Conservation (phyloP, 1,139 yeast species). For the Yamadazyma atlantica region DNA sequence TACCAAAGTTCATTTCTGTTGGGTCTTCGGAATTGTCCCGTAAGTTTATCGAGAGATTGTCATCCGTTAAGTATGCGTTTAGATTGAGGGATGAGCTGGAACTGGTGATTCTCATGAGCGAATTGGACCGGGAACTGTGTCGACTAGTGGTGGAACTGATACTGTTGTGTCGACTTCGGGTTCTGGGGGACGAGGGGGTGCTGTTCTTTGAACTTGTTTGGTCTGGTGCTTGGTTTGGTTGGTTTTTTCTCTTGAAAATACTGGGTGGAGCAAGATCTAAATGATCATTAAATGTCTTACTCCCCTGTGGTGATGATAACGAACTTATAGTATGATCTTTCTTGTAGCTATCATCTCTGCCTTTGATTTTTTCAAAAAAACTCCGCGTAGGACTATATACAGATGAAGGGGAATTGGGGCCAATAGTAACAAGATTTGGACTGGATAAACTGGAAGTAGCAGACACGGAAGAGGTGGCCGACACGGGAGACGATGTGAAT, state of each 20-base stretch:
- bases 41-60: conserved; percentile 17
- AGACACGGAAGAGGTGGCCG: conserved; percentile 12
- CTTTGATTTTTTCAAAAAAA: conserved; percentile 17
- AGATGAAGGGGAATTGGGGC: conserved; percentile 14
- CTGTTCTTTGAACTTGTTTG: not conserved
- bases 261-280: conserved; percentile 41
- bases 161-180: conserved; percentile 3
- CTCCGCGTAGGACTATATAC: conserved; percentile 18
- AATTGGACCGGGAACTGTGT: conserved; percentile 22
- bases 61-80: conserved; percentile 47
- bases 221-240: no score
- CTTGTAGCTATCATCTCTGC: conserved; percentile 13
- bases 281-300: conserved; percentile 10
- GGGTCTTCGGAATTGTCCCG: no score
- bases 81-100: conserved; percentile 44
- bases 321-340: conserved; percentile 34
- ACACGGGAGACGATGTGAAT: conserved; percentile 13
- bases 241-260: conserved; percentile 20
- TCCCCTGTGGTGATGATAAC: conserved; percentile 26
- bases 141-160: conserved; percentile 15
- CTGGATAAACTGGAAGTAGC: conserved; percentile 8
- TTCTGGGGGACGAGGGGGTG: not conserved
- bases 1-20: not conserved
- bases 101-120: conserved; percentile 38
- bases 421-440: conserved; percentile 13